phyloP scores from a whole-genome alignment of 768 basidiomycete genomes.

The Russula virescens region DNA sequence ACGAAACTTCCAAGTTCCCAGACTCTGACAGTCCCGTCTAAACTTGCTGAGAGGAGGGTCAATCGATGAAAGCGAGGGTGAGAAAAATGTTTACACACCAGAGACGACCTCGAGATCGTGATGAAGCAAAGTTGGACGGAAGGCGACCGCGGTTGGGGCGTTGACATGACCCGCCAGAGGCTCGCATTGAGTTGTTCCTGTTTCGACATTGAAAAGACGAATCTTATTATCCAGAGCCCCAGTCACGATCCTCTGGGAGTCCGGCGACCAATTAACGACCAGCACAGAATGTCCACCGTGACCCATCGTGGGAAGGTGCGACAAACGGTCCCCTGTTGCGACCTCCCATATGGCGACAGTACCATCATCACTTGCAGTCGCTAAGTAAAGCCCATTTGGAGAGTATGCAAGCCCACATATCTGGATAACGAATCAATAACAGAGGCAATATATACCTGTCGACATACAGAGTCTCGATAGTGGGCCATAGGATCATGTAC shows the following conservation, averaged over 20 bases:
- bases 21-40: conserved; percentile 11
- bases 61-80: not conserved
- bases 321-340: conserved; percentile 39
- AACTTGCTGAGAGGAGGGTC: not conserved
- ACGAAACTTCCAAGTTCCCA: not conserved
- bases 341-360: conserved; percentile 45
- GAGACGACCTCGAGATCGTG: not conserved
- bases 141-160: not conserved
- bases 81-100: too few relatives aligned
- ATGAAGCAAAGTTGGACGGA: not conserved
- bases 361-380: conserved; percentile 45
- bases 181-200: conserved; percentile 1
- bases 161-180: conserved; percentile 5
- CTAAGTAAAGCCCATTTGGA: conserved; percentile 27
- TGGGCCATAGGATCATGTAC: not conserved
- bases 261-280: conserved; percentile 11
- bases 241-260: conserved; percentile 7
- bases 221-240: conserved; percentile 6
- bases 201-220: conserved; percentile 15
- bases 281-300: conserved; percentile 6
- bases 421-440: not conserved
- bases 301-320: conserved; percentile 7
- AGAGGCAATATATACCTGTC: not conserved
- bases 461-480: conserved; percentile 12
- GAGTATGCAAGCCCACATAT: conserved; percentile 17